These are phyloP conservation scores for Fusarium virguliforme DNA, from an alignment of 2,329 filamentous ascomycete genomes.

Conservation along the genomic window DNA sequence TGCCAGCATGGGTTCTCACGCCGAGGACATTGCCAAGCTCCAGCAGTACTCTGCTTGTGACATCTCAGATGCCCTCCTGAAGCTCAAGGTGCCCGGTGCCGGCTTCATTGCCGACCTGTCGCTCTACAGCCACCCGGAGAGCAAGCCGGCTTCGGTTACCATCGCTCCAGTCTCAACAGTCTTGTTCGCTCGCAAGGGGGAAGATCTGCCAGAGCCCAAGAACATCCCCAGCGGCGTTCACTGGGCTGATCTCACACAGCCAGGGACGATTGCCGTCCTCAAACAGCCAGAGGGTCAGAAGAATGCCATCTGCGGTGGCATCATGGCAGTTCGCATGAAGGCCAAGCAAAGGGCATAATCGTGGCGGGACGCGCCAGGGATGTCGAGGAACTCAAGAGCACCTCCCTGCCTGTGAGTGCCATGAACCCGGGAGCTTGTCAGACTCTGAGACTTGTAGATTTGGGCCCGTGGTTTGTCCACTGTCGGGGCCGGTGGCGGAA, in stretches of 20 bases:
- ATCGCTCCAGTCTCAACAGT: constrained; percentile 74
- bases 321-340: constrained; percentile 81
- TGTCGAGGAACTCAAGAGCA: constrained; percentile 70
- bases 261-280: constrained; percentile 76
- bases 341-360: constrained; percentile 73
- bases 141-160: constrained; percentile 50
- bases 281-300: constrained; percentile 76
- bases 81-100: constrained; percentile 76
- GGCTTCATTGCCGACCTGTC: constrained; percentile 76
- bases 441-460: constrained; percentile 58
- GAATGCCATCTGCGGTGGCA: constrained; percentile 83
- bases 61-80: constrained; percentile 81
- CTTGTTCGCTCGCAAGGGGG: constrained; percentile 74
- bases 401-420: constrained; percentile 69
- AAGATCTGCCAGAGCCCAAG: constrained; percentile 52
- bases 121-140: constrained; percentile 53
- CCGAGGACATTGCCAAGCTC: constrained; percentile 52
- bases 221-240: constrained; percentile 75
- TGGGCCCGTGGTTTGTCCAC: constrained; percentile 72
- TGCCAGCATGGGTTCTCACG: constrained; percentile 41
- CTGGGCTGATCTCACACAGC: constrained; percentile 77
- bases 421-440: constrained; percentile 26
- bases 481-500: constrained; percentile 71
- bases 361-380: constrained; percentile 80
- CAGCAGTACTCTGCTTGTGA: constrained; percentile 66